These are phyloP conservation scores for Pholiota conissans DNA, from an alignment of 768 basidiomycete species.

Conservation along the genomic window DNA sequence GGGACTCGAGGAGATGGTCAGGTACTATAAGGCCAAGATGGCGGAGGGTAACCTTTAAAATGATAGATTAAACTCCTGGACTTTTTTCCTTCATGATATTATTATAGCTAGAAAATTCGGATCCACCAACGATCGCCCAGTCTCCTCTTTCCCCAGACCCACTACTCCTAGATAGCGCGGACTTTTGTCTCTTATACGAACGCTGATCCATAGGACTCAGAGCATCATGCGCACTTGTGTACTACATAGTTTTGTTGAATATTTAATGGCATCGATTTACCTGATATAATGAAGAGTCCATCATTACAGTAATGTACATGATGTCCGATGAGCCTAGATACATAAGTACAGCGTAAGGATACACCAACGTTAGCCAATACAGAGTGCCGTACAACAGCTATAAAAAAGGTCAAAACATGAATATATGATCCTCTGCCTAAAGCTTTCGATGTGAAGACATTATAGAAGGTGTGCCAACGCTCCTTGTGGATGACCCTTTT, in stretches of 20 bases:
- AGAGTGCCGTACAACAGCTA: background rate
- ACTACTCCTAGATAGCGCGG: background rate
- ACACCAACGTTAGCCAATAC: background rate
- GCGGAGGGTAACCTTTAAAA: conserved; percentile 73
- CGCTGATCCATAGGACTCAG: background rate
- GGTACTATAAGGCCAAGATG: conserved; percentile 91
- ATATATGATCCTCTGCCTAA: background rate
- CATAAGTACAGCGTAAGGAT: background rate
- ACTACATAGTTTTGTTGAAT: background rate
- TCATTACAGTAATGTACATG: background rate
- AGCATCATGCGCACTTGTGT: background rate
- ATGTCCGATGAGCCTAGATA: background rate
- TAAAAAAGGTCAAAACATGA: background rate
- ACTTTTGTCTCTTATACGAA: background rate
- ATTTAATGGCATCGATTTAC: background rate
- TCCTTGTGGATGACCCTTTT: background rate
- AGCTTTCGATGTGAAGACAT: conserved; percentile 1
- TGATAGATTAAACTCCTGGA: background rate
- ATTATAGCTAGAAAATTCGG: background rate
- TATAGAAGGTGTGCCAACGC: background rate
- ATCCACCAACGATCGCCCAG: too few relatives aligned
- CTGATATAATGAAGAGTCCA: background rate
- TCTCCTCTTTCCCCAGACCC: background rate
- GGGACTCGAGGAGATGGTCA: conserved; percentile 94
- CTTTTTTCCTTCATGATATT: background rate